phyloP scores from a whole-genome alignment of 2,329 filamentous ascomycete species.

The Sporothrix inflata region DNA sequence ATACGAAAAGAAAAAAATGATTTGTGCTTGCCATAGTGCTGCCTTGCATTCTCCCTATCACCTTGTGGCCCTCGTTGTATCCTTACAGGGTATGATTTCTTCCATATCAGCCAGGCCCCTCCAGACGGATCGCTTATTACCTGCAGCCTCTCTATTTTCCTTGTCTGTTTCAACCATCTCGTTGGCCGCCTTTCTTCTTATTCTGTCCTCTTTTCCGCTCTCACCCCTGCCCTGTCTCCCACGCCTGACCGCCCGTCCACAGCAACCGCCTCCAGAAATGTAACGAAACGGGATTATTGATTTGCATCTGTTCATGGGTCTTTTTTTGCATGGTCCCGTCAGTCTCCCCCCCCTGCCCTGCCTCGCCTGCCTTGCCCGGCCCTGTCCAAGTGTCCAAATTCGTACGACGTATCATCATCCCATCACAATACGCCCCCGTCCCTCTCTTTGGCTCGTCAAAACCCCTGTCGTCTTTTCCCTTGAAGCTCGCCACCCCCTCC shows the following conservation, averaged over 20 bases:
- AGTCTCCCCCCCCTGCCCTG: neutral
- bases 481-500: slow-evolving; percentile 13
- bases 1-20: neutral
- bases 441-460: neutral
- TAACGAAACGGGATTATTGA: neutral
- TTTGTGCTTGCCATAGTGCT: neutral
- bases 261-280: neutral
- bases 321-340: neutral
- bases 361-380: slow-evolving; percentile 1
- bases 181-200: neutral
- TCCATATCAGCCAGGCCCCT: slow-evolving; percentile 13
- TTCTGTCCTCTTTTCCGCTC: slow-evolving; percentile 5
- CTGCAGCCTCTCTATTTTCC: slow-evolving; percentile 16
- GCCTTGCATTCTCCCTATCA: neutral
- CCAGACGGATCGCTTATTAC: slow-evolving; percentile 15
- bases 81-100: slow-evolving; percentile 5
- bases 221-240: slow-evolving; percentile 6
- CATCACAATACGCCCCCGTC: slow-evolving; percentile 7
- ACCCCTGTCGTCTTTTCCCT: neutral
- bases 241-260: neutral
- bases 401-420: slow-evolving; percentile 13
- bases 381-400: neutral
- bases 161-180: slow-evolving; percentile 6
- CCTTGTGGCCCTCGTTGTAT: neutral
- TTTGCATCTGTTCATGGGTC: slow-evolving; percentile 18